These are phyloP conservation scores for Caryopteris hybrid DNA, from an alignment of 305 asterid genomes.

Conservation along the genomic window DNA sequence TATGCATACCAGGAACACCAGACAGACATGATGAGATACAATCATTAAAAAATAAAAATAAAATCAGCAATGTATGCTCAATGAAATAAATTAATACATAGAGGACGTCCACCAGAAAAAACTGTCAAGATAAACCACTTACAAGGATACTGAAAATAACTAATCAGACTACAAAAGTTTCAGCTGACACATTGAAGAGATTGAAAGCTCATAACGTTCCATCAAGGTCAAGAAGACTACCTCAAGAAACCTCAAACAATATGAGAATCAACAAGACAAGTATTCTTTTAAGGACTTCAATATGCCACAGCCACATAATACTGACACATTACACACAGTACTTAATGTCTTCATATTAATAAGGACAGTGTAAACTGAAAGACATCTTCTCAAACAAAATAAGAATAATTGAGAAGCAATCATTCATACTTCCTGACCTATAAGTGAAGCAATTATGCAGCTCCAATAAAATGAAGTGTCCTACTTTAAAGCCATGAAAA, in stretches of 20 bases:
- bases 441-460: conserved; percentile 5
- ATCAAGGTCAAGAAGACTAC: neutral
- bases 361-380: neutral
- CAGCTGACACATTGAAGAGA: conserved; percentile 1
- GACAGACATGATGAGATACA: neutral
- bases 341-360: neutral
- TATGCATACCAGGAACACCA: neutral
- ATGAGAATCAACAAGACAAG: neutral
- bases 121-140: neutral
- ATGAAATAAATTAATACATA: neutral
- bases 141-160: neutral
- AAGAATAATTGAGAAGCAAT: conserved; percentile 1
- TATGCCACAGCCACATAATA: neutral
- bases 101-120: neutral
- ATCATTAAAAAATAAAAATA: neutral
- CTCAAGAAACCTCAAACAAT: neutral
- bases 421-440: neutral
- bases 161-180: neutral
- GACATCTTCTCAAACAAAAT: neutral
- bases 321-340: neutral
- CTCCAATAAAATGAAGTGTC: neutral
- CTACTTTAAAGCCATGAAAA: conserved; percentile 16
- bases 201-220: neutral
- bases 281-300: neutral
- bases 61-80: conserved; percentile 11